phyloP scores from a whole-genome alignment of 441 rosid genomes.

The Mallotus repandus region DNA sequence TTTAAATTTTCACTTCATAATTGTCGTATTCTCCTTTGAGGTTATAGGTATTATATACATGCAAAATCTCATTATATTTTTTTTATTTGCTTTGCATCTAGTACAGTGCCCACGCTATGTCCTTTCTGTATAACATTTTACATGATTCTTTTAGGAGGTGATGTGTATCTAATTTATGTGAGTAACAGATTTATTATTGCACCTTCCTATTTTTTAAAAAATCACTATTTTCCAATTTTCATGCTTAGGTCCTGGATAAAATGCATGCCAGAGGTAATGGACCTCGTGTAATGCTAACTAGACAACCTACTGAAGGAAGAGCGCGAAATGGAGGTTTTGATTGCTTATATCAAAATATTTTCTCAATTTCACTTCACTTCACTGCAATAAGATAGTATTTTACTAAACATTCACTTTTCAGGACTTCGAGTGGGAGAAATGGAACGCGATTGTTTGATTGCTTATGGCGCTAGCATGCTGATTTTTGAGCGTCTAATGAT shows the following conservation, averaged over 20 bases:
- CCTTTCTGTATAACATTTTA: not conserved
- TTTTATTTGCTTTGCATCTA: not conserved
- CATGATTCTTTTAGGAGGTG: not conserved
- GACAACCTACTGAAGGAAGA: conserved; percentile 98
- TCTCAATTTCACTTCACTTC: conserved; percentile 11
- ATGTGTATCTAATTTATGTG: not conserved
- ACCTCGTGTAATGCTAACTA: conserved; percentile 82
- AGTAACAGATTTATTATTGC: not conserved
- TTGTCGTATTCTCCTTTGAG: not conserved
- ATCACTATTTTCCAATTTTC: not conserved
- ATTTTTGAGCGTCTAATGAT: conserved; percentile 86
- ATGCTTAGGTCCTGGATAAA: conserved; percentile 58
- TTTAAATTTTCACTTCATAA: conserved; percentile 9
- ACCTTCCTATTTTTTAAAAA: not conserved
- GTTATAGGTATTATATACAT: not conserved
- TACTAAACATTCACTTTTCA: conserved; percentile 31
- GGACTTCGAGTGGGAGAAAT: conserved; percentile 98
- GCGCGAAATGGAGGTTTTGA: conserved; percentile 87
- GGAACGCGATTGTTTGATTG: conserved; percentile 97
- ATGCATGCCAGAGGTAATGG: conserved; percentile 97
- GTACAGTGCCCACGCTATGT: not conserved
- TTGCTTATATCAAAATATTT: conserved; percentile 15
- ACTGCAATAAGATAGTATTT: conserved; percentile 1
- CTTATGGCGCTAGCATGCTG: conserved; percentile 97
- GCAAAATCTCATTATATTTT: not conserved